Evolutionary conservation across 2,329 filamentous ascomycete species (phyloP), one percentile per base, ranked within the genome.

Genomic region (Coleophoma cylindrospora): DNA sequence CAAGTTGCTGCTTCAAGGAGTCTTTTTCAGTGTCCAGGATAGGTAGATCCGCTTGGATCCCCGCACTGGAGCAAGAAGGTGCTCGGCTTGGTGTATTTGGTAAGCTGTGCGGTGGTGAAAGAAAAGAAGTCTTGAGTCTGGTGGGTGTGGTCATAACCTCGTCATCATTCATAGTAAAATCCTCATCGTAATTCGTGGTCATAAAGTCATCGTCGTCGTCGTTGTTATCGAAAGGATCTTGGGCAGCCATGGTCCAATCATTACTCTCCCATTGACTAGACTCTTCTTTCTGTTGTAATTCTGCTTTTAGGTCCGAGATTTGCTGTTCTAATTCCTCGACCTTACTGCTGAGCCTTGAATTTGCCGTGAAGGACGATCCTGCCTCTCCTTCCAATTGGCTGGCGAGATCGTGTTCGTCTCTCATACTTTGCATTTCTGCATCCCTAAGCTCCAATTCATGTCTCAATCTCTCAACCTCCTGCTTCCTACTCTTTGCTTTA

Each of bases 391-490:
- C 61, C 22, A 65, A 46, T 43, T 66, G 62, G 32, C 50, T 62
- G 10, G 59, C 54, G 45, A 60, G 48, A 10, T 64, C 63, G 11
- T 57, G 55, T 22, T 63, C 61, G 37, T 64, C 61, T 17, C 56
- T 47, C 48, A 65, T 56, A 32, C 46, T 58, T 43, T 65, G 58
- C 21, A 66, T 52, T 52, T 65, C 62, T 27, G 51, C n/a, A 51
- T 65, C 59, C 27, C 57, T 62, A 9, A 51, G 45, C 15, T 51
- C 55, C 33, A 86, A 61, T 45, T 81, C 73, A 0, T 63, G 61
- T 38, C 65, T 72, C 10, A 86, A 70, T 9, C 67, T 66, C 8
- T 72, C 67, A 2, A 84, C 65, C 60, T 84, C 77, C 0, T 65
- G 67, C 40, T 67, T 68, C 10, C 71, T 65, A 32, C 70, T 63